Percentiles rank a stretch among this genome's conserved stretches.
phyloP scores from a whole-genome alignment of 495 filamentous ascomycete species.

The Chaetomidium leptoderma region DNA sequence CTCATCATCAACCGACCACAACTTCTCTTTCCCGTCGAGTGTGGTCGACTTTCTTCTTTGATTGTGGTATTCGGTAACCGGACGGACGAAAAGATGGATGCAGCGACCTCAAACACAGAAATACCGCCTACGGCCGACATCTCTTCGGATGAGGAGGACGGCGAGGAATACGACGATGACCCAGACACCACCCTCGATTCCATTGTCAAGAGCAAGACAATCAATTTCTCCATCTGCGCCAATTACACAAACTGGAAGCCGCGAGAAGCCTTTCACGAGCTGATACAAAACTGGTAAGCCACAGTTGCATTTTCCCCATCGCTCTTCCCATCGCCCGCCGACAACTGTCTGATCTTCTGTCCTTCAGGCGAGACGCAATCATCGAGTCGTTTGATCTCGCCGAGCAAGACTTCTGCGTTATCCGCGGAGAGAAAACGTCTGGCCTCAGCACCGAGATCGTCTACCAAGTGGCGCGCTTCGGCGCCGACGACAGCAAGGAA shows the following conservation, averaged over 20 bases:
- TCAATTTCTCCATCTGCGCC: slow-evolving; percentile 12
- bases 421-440: slow-evolving; percentile 5
- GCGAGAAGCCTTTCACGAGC: slow-evolving; percentile 20
- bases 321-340: background rate
- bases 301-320: background rate
- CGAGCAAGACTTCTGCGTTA: slow-evolving; percentile 1
- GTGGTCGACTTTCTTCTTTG: too few relatives aligned
- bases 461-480: slow-evolving; percentile 6
- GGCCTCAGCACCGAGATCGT: slow-evolving; percentile 15
- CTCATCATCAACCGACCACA: too few relatives aligned
- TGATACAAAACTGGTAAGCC: slow-evolving; percentile 22
- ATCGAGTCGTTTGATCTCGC: background rate
- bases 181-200: slow-evolving; percentile 1
- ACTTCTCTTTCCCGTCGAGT: too few relatives aligned
- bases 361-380: background rate
- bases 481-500: background rate
- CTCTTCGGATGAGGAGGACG: background rate
- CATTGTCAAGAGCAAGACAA: slow-evolving; percentile 16
- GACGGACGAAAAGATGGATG: too few relatives aligned
- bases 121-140: too few relatives aligned
- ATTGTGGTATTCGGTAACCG: too few relatives aligned
- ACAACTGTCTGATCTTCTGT: background rate
- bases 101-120: too few relatives aligned
- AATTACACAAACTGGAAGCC: slow-evolving; percentile 21
- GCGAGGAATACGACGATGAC: slow-evolving; percentile 9